A percentile compares a stretch with the other conserved stretches of the same genome.
Evolutionary conservation across 2,329 filamentous ascomycete species (phyloP).

Genomic region (Westerdykella ornata): DNA sequence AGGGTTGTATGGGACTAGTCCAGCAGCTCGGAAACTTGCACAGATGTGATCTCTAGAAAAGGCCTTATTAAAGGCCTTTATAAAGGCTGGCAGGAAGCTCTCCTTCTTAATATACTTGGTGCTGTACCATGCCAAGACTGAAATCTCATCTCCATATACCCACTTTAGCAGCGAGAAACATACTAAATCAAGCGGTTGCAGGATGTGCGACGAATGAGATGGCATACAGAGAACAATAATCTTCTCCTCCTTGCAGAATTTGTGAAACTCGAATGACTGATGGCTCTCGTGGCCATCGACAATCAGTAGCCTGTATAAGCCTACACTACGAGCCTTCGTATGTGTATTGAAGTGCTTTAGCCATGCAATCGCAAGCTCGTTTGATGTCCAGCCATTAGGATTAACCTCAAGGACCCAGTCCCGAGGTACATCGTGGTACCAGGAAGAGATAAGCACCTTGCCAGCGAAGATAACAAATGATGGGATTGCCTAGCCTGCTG

Average conservation of each 20-base stretch:
- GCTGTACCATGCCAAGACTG: conserved; percentile 19
- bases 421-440: conserved; percentile 2
- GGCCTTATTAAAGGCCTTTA: conserved; percentile 12
- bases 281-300: conserved; percentile 34
- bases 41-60: conserved; percentile 19
- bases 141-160: conserved; percentile 25
- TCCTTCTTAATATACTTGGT: conserved; percentile 25
- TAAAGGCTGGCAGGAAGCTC: conserved; percentile 11
- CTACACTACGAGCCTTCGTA: conserved; percentile 14
- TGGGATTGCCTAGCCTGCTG: conserved; percentile 6
- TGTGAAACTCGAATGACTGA: conserved; percentile 30
- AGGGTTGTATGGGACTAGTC: conserved; percentile 26
- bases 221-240: conserved; percentile 37
- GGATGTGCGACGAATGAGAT: no score
- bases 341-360: conserved; percentile 31
- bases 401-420: conserved; percentile 1
- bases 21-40: conserved; percentile 19
- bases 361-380: conserved; percentile 29
- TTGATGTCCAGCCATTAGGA: conserved; percentile 28
- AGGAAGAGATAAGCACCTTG: conserved; percentile 1
- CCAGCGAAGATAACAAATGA: conserved; percentile 1
- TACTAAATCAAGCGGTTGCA: conserved; percentile 38
- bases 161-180: conserved; percentile 35
- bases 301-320: conserved; percentile 32
- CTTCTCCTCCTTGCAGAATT: conserved; percentile 31